phyloP scores from a whole-genome alignment of 1,139 yeast genomes.

The Saccharomyces pastorianus region DNA sequence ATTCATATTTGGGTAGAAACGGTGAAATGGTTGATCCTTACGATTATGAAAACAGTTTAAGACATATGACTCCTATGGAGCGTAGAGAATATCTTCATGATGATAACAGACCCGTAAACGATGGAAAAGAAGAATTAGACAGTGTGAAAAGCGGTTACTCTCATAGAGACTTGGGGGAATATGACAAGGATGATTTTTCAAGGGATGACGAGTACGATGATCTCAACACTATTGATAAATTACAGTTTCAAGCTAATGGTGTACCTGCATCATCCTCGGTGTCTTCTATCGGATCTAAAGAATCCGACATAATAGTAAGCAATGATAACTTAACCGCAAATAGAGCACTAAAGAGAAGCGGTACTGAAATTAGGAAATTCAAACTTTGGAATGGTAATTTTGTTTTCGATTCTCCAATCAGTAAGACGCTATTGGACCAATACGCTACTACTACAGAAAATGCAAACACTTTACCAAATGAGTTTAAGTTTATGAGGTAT shows the following conservation, averaged over 20 bases:
- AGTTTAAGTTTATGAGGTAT: constrained; percentile 71
- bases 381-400: constrained; percentile 47
- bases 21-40: constrained; percentile 33
- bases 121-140: constrained; percentile 11
- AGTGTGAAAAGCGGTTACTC: constrained; percentile 10
- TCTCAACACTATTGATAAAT: constrained; percentile 19
- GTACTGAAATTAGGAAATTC: constrained; percentile 27
- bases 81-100: background rate
- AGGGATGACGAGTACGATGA: constrained; percentile 7
- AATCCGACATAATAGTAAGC: constrained; percentile 10
- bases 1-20: constrained; percentile 28
- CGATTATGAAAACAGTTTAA: constrained; percentile 2
- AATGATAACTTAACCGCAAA: constrained; percentile 9
- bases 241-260: constrained; percentile 9
- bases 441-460: constrained; percentile 34
- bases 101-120: background rate
- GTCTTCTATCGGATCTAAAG: constrained; percentile 15
- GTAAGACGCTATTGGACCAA: constrained; percentile 46
- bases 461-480: constrained; percentile 49
- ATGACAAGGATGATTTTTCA: constrained; percentile 11
- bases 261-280: constrained; percentile 13
- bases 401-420: constrained; percentile 59
- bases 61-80: constrained; percentile 1
- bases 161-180: constrained; percentile 27
- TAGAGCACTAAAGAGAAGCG: constrained; percentile 16